Percentiles rank a stretch among this genome's conserved stretches.
These are phyloP conservation scores for Brasilioporus rufonigricans DNA, from an alignment of 768 basidiomycete genomes.

Conservation along the genomic window DNA sequence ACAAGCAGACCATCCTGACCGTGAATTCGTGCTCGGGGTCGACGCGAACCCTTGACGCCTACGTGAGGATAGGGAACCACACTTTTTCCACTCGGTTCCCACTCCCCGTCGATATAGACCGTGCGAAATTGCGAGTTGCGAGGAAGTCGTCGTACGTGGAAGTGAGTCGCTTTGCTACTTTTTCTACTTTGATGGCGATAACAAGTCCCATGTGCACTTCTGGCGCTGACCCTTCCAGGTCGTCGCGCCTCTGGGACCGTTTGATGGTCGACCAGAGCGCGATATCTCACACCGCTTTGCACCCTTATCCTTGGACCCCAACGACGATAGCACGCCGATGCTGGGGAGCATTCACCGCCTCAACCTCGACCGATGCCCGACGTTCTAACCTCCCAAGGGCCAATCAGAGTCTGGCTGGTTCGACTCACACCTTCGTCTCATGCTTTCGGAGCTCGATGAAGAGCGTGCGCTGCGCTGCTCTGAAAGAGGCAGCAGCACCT, in stretches of 20 bases:
- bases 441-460: constrained; percentile 24
- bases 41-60: not conserved
- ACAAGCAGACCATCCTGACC: constrained; percentile 4
- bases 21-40: not conserved
- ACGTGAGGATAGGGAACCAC: constrained; percentile 16
- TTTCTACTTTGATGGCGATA: too few relatives aligned
- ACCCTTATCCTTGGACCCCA: constrained; percentile 11
- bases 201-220: too few relatives aligned
- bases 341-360: constrained; percentile 42
- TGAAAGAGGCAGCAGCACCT: not conserved
- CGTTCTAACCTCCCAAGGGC: constrained; percentile 23
- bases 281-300: constrained; percentile 27
- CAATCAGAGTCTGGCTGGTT: constrained; percentile 27
- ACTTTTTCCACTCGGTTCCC: constrained; percentile 38
- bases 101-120: constrained; percentile 40
- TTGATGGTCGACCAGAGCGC: constrained; percentile 20
- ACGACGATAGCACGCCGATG: constrained; percentile 2
- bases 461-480: not conserved
- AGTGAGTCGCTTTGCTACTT: constrained; percentile 11
- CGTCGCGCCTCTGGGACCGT: constrained; percentile 12
- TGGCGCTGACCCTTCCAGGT: constrained; percentile 12
- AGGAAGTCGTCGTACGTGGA: constrained; percentile 52
- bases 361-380: constrained; percentile 34
- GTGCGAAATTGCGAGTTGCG: constrained; percentile 45
- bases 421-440: constrained; percentile 23